These are phyloP conservation scores for Cladosporium velox DNA, from an alignment of 2,329 filamentous ascomycete genomes.

Conservation along the genomic window DNA sequence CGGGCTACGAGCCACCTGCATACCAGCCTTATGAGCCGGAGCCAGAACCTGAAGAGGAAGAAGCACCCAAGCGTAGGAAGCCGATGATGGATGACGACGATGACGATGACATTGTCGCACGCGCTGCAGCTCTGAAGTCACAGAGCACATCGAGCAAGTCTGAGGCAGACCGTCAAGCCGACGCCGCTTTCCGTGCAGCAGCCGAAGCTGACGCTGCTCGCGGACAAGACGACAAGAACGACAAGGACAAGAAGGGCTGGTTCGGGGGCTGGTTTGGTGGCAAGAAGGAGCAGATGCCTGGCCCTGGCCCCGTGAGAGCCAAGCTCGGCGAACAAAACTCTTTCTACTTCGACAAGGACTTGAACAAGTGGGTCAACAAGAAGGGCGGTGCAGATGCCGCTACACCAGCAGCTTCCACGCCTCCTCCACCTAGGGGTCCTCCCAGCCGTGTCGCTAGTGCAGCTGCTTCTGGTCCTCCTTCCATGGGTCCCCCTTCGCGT, in stretches of 20 bases:
- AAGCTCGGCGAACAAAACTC: conserved; percentile 92
- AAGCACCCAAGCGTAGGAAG: conserved; percentile 61
- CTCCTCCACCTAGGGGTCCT: conserved; percentile 72
- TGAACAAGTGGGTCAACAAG: conserved; percentile 98
- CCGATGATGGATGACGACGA: conserved; percentile 81
- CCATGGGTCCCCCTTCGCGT: conserved; percentile 33
- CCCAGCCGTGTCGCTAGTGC: conserved; percentile 57
- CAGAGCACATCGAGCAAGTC: conserved; percentile 24
- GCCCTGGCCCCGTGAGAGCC: conserved; percentile 73
- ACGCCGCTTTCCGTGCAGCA: conserved; percentile 81
- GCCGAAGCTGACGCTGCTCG: conserved; percentile 72
- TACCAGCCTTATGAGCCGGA: conserved; percentile 57
- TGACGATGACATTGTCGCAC: conserved; percentile 53
- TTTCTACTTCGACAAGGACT: conserved; percentile 92
- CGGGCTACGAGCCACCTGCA: conserved; percentile 49
- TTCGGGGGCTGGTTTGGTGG: conserved; percentile 79
- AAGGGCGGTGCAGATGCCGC: conserved; percentile 69
- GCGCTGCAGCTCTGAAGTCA: conserved; percentile 53
- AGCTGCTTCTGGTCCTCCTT: conserved; percentile 56
- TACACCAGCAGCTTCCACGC: conserved; percentile 59
- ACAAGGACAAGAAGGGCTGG: conserved; percentile 62
- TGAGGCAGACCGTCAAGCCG: conserved; percentile 69
- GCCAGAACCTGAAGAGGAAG: conserved; percentile 51
- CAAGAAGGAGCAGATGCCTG: conserved; percentile 62
- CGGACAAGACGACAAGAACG: conserved; percentile 51